phyloP scores from a whole-genome alignment of 805 yeast species.

The Yarrowia porcina region DNA sequence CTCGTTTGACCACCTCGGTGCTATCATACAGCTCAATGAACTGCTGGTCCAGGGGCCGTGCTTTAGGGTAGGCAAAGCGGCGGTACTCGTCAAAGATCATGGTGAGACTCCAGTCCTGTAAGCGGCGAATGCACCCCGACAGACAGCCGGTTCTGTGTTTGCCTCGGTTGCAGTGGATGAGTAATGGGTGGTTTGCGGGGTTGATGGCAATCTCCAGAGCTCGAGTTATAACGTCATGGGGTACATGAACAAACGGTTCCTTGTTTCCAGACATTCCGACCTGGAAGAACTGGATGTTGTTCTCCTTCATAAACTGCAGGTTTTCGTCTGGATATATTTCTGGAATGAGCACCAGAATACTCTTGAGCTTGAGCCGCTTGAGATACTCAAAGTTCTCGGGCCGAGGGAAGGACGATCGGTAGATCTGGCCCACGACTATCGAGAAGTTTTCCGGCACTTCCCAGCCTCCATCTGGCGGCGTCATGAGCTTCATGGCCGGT shows the following conservation, averaged over 20 bases:
- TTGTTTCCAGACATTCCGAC: conserved; percentile 94
- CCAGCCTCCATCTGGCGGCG: conserved; percentile 24
- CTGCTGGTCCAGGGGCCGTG: conserved; percentile 92
- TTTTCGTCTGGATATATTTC: conserved; percentile 88
- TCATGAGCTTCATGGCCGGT: conserved; percentile 3
- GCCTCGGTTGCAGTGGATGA: conserved; percentile 94
- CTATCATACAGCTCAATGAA: conserved; percentile 87
- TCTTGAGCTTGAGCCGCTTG: conserved; percentile 57
- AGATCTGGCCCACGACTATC: conserved; percentile 71
- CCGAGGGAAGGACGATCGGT: conserved; percentile 87
- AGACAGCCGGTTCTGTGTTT: conserved; percentile 96
- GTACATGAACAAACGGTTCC: conserved; percentile 42
- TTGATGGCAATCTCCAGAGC: conserved; percentile 79
- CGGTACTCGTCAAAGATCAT: conserved; percentile 96
- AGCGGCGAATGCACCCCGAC: conserved; percentile 83
- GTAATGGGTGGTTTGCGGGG: conserved; percentile 85
- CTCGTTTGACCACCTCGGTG: conserved; percentile 44
- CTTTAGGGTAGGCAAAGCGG: conserved; percentile 91
- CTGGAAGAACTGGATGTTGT: conserved; percentile 71
- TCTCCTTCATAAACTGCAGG: conserved; percentile 53
- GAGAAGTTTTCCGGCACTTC: conserved; percentile 89
- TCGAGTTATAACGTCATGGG: conserved; percentile 63
- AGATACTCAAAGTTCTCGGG: conserved; percentile 75
- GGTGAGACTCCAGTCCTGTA: conserved; percentile 89
- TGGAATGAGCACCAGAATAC: conserved; percentile 80